Conservation (phyloP, 2,329 filamentous ascomycete species). For the Hypoxylon sp. region DNA sequence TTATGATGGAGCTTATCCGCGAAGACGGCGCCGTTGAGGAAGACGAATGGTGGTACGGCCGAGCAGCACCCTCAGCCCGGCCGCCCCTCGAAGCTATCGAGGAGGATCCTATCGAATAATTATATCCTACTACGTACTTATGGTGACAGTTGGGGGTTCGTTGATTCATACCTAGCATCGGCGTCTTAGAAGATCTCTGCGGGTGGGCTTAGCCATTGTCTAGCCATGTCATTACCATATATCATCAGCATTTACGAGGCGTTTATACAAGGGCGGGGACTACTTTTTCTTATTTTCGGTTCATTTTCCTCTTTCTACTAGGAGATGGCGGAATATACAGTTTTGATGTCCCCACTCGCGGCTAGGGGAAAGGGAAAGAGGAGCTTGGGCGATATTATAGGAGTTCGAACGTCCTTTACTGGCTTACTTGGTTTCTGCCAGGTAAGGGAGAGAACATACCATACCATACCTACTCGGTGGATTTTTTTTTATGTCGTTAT, state of each 20-base stretch:
- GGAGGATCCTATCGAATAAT: conserved; percentile 63
- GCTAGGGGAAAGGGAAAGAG: conserved; percentile 11
- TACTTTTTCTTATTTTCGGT: conserved; percentile 16
- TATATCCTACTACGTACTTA: conserved; percentile 21
- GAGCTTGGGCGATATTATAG: conserved; percentile 43
- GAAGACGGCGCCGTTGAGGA: conserved; percentile 72
- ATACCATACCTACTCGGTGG: conserved; percentile 14
- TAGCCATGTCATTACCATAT: conserved; percentile 32
- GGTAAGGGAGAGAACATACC: conserved; percentile 8
- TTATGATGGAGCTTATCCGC: conserved; percentile 75
- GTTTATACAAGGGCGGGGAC: conserved; percentile 45
- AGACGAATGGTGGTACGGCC: conserved; percentile 75
- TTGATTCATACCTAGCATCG: conserved; percentile 43
- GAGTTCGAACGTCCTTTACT: conserved; percentile 32
- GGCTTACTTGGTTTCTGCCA: conserved; percentile 29
- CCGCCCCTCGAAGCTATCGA: conserved; percentile 67
- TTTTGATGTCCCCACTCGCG: conserved; percentile 7
- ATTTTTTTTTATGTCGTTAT: conserved; percentile 27
- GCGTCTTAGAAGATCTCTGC: conserved; percentile 44
- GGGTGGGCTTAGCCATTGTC: conserved; percentile 30
- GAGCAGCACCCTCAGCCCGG: conserved; percentile 66
- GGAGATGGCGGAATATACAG: conserved; percentile 3
- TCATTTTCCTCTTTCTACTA: conserved; percentile 13
- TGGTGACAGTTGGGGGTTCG: conserved; percentile 12
- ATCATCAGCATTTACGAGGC: conserved; percentile 52